Conservation (phyloP, 441 rosid genomes). For the Isatis lusitanica region DNA sequence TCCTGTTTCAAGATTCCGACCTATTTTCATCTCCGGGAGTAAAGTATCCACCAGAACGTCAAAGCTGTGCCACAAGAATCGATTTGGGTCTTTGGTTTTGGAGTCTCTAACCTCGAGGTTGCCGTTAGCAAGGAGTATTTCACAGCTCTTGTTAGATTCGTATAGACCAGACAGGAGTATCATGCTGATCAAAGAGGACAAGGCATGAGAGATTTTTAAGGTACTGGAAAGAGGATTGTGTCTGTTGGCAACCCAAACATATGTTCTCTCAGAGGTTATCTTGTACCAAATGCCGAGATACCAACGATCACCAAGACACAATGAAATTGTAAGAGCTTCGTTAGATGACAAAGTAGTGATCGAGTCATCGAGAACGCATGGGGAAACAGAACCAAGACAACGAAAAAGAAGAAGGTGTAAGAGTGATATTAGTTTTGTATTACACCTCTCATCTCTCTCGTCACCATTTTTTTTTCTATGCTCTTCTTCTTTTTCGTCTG, state of each 20-base stretch:
- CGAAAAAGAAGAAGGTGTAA: slow-evolving; percentile 34
- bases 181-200: slow-evolving; percentile 39
- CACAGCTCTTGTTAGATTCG: slow-evolving; percentile 40
- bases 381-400: slow-evolving; percentile 33
- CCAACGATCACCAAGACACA: slow-evolving; percentile 41
- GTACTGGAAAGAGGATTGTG: slow-evolving; percentile 50
- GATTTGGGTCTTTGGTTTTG: neutral
- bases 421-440: slow-evolving; percentile 18
- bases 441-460: slow-evolving; percentile 22
- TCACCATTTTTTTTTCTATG: neutral
- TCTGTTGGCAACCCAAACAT: slow-evolving; percentile 64
- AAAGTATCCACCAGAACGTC: slow-evolving; percentile 64
- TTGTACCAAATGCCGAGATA: slow-evolving; percentile 60
- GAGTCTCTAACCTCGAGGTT: slow-evolving; percentile 63
- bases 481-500: neutral
- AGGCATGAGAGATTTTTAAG: slow-evolving; percentile 43
- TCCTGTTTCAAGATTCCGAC: slow-evolving; percentile 47
- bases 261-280: slow-evolving; percentile 39
- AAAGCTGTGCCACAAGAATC: slow-evolving; percentile 64
- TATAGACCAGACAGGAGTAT: slow-evolving; percentile 48
- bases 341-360: slow-evolving; percentile 35
- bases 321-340: slow-evolving; percentile 37
- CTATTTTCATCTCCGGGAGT: slow-evolving; percentile 65
- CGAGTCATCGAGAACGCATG: slow-evolving; percentile 27
- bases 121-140: slow-evolving; percentile 57